Percentiles rank a stretch among this genome's conserved stretches.
Evolutionary conservation across 306 rosid genomes (phyloP).

Genomic region (Ochetophila trinervis): DNA sequence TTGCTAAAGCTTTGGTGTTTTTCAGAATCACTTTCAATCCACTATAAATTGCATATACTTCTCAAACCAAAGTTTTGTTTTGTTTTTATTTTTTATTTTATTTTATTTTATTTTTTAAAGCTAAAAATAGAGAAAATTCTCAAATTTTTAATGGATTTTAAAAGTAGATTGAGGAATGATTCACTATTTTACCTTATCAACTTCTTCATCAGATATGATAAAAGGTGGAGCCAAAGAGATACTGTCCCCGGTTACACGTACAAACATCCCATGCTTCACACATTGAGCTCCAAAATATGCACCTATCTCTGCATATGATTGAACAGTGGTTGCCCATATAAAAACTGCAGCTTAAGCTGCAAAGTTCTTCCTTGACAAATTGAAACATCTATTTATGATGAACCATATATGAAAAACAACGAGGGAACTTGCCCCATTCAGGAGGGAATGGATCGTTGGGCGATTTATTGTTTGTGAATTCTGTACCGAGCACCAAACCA

Average conservation of each 20-base stretch:
- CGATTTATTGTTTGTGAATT: constrained; percentile 73
- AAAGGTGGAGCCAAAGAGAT: constrained; percentile 81
- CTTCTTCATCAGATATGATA: constrained; percentile 52
- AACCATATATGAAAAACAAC: not conserved
- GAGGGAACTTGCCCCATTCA: constrained; percentile 69
- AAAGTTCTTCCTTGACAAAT: not conserved
- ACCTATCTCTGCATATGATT: constrained; percentile 41
- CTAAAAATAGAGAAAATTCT: too few species aligned
- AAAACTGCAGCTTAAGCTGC: not conserved
- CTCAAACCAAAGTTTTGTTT: too few species aligned
- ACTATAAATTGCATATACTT: not conserved
- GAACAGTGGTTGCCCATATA: not conserved
- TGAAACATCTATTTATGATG: not conserved
- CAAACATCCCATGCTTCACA: constrained; percentile 66
- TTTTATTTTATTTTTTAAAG: too few species aligned
- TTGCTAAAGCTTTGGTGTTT: too few species aligned
- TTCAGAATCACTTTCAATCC: too few species aligned
- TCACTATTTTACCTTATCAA: constrained; percentile 56
- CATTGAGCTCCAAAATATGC: constrained; percentile 81
- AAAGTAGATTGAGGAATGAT: constrained; percentile 2
- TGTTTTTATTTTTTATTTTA: too few species aligned
- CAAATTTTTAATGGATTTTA: not conserved
- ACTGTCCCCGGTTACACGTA: constrained; percentile 65
- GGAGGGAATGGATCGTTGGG: constrained; percentile 78
- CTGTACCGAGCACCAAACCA: constrained; percentile 66